Evolutionary conservation across 2,329 filamentous ascomycete genomes (phyloP), one percentile per base, ranked within the genome.

Genomic region (Graphium sp.): DNA sequence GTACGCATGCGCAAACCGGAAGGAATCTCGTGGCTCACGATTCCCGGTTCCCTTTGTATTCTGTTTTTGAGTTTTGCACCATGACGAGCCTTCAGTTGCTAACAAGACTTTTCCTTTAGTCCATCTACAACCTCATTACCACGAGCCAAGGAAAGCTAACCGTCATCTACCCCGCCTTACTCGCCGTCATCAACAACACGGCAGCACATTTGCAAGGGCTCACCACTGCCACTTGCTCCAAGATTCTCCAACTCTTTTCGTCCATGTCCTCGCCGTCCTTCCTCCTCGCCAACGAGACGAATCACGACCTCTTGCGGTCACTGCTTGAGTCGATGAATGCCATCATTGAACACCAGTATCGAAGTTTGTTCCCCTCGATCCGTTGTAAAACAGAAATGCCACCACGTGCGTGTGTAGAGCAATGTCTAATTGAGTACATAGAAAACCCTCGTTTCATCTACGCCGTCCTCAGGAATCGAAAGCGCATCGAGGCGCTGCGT

Each of bases 181-280:
- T 98, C 24, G 84, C 87, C 1, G 81, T 95, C 25, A 78, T 98
- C 42, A 89, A 89, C 50, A 98, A 98, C 43, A 74, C 94, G 36
- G 75, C 85, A 8, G 77, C 89, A 11, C 81, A 92, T 45, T 59
- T 89, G 5, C 73, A 89, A 43, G 70, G 77, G 14, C 56, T 95
- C 8, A 82, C 78, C 28, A 60, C 72, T 4, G 66, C 74, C 4
- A 74, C 83, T 11, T 80, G 81, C 45, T 73, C 76, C 2, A 92
- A 84, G 47, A 56, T 95, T 18, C 61, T 95, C 39, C 84, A 94
- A 41, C 60, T 95, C 1, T 92, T 91, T 47, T 71, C 74, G 5
- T 89, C 81, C 19, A 92, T 95, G 80, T 91, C 87, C 7, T 81
- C 84, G 1, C 87, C 89, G 0, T 83, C 80, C 18, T 98, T 95